A percentile compares a stretch with the other conserved stretches of the same genome.
These are phyloP conservation scores for Cenchrus fungigraminus DNA, from an alignment of 176 grass and related monocot species.

Conservation along the genomic window DNA sequence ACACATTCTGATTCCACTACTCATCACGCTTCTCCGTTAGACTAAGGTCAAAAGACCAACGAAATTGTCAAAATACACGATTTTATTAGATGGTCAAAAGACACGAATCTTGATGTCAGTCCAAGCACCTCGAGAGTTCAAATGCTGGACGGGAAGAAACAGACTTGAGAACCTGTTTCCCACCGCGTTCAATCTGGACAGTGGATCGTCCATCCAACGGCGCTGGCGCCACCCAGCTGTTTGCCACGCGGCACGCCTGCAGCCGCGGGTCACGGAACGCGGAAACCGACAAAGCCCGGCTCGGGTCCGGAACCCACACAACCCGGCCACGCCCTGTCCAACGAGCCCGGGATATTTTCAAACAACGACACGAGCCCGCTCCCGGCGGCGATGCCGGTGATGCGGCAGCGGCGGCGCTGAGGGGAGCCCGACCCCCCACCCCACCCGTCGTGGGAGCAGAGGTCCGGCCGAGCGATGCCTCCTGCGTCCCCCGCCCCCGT, in stretches of 20 bases:
- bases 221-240: not conserved
- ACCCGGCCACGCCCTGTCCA: constrained; percentile 9
- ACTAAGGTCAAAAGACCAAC: no score
- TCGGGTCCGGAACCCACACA: not conserved
- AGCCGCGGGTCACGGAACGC: not conserved
- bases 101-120: no score
- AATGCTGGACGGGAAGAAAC: no score
- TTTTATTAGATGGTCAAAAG: no score
- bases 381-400: constrained; percentile 32
- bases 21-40: no score
- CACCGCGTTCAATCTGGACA: not conserved
- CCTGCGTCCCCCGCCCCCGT: constrained; percentile 13
- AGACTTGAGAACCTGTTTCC: not conserved
- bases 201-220: not conserved
- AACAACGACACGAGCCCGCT: constrained; percentile 36
- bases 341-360: constrained; percentile 22
- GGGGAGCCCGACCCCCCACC: not conserved
- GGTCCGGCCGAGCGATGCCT: constrained; percentile 35
- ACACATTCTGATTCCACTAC: no score
- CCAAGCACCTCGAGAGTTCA: no score
- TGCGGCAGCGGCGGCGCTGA: constrained; percentile 40
- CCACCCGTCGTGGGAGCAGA: not conserved
- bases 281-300: not conserved
- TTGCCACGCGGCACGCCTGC: no score
- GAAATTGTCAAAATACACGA: no score